phyloP scores from a whole-genome alignment of 2,329 filamentous ascomycete genomes.

The Neofusicoccum umdonicola region DNA sequence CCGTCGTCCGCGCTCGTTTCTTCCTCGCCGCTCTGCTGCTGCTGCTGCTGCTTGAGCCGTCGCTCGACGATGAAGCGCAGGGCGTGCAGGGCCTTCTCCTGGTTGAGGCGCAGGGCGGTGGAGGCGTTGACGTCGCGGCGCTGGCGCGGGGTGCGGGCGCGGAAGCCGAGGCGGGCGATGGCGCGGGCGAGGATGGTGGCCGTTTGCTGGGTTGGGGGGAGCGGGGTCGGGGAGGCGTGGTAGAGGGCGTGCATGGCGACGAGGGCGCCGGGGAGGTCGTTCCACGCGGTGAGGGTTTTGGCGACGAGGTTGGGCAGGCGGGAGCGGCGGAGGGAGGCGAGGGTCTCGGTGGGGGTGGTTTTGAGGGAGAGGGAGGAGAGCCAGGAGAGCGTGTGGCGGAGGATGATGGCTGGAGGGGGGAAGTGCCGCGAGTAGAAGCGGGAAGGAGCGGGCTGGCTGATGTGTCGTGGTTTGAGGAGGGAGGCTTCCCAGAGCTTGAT shows the following conservation, averaged over 20 bases:
- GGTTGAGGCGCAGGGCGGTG: background rate
- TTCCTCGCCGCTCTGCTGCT: background rate
- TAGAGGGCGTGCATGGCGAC: slow-evolving; percentile 33
- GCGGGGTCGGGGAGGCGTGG: slow-evolving; percentile 22
- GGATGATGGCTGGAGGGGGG: background rate
- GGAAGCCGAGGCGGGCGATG: slow-evolving; percentile 30
- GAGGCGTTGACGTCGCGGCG: background rate
- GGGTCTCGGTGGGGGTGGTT: background rate
- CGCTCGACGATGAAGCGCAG: background rate
- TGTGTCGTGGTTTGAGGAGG: background rate
- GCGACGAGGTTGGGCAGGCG: slow-evolving; percentile 30
- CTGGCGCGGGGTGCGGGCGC: background rate
- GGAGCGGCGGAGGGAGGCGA: slow-evolving; percentile 14
- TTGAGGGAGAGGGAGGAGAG: background rate
- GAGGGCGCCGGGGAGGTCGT: slow-evolving; percentile 34
- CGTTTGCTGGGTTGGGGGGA: slow-evolving; percentile 27
- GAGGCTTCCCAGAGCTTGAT: background rate
- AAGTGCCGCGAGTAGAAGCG: background rate
- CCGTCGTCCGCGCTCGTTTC: background rate
- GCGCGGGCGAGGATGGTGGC: slow-evolving; percentile 27
- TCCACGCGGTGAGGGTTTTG: slow-evolving; percentile 34
- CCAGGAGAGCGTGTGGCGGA: background rate
- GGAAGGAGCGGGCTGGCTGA: background rate
- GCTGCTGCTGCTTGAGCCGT: background rate
- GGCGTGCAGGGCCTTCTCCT: background rate